Evolutionary conservation across 139 green algal species (phyloP), one percentile per base, ranked within the genome.

Genomic region (Coelastrella sp.): DNA sequence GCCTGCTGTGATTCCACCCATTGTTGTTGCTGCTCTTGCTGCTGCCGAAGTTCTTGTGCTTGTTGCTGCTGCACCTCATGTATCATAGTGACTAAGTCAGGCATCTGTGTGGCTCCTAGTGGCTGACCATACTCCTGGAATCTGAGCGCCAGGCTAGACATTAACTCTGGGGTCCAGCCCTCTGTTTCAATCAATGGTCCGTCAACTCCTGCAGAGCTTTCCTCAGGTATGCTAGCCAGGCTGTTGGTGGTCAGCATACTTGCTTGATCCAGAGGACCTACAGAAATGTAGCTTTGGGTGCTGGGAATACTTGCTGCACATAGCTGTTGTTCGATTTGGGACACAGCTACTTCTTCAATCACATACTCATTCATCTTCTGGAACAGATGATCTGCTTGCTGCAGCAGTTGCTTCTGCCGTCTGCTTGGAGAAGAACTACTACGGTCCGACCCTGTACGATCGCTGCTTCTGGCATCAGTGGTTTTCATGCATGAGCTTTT

Each of bases 21-120:
- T 9, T 79, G 40, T 13, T 79, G n/a, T 41, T 79, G 25, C 41
- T 79, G 25, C 43, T 79, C 32, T 30, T 79, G 41, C n/a, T 34
- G 25, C n/a, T 60, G 41, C 41, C 40, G 41, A 4, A 41, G 41
- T 43, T n/a, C 71, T 0, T 63, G 0, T 4, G 17, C 25, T 30
- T 79, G 41, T 37, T 79, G 71, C n/a, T 79, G 71, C n/a, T 38
- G 19, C 23, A 79, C 43, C 50, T 48, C 71, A 11, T 40, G 23
- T 6, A 50, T 50, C 13, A 79, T 79, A 0, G 41, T 38, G 17
- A 9, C 41, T 3, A 79, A 17, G 41, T 79, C 41, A 38, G 71
- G 71, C 71, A 79, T 79, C 25, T 3, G 23, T 21, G 23, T 79
- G 41, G 30, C 17, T n/a, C 41, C 40, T 40, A 41, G 71, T 7